phyloP scores from a whole-genome alignment of 1,139 yeast genomes.

The Zygosaccharomyces sapae region DNA sequence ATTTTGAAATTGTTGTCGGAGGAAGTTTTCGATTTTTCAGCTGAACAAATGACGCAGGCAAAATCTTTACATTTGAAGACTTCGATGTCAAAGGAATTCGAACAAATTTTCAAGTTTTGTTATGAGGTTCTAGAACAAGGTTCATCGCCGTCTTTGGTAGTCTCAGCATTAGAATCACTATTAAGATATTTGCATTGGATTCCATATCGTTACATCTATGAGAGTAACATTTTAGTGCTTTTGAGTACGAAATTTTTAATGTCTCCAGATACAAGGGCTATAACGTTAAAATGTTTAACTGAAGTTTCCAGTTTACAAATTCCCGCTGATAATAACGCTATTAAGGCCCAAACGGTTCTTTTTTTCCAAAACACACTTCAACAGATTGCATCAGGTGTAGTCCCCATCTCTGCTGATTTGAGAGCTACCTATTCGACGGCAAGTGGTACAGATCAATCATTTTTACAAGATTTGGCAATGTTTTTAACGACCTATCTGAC shows the following conservation, averaged over 20 bases:
- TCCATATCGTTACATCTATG: constrained; percentile 83
- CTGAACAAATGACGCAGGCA: constrained; percentile 95
- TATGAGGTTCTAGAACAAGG: constrained; percentile 90
- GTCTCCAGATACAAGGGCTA: constrained; percentile 76
- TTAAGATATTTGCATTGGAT: constrained; percentile 91
- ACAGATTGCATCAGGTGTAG: constrained; percentile 56
- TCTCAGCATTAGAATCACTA: constrained; percentile 79
- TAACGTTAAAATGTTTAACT: constrained; percentile 85
- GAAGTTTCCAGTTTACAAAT: constrained; percentile 73
- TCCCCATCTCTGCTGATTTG: constrained; percentile 74
- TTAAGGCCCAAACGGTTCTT: constrained; percentile 49
- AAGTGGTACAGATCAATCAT: constrained; percentile 81
- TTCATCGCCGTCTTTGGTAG: constrained; percentile 71
- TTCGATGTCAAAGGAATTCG: constrained; percentile 85
- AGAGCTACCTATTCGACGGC: constrained; percentile 71
- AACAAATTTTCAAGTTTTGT: constrained; percentile 88
- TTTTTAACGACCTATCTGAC: constrained; percentile 80
- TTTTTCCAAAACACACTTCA: constrained; percentile 75
- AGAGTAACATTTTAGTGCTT: constrained; percentile 71
- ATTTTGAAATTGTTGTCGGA: constrained; percentile 84
- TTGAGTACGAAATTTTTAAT: constrained; percentile 72
- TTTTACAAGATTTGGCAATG: constrained; percentile 92
- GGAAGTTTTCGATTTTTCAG: constrained; percentile 91
- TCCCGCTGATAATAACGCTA: constrained; percentile 52
- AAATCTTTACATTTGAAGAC: constrained; percentile 78